A percentile compares a stretch with the other conserved stretches of the same genome.
Conservation (phyloP, 2,329 filamentous ascomycete genomes). For the Chaetomiaceae sp. region DNA sequence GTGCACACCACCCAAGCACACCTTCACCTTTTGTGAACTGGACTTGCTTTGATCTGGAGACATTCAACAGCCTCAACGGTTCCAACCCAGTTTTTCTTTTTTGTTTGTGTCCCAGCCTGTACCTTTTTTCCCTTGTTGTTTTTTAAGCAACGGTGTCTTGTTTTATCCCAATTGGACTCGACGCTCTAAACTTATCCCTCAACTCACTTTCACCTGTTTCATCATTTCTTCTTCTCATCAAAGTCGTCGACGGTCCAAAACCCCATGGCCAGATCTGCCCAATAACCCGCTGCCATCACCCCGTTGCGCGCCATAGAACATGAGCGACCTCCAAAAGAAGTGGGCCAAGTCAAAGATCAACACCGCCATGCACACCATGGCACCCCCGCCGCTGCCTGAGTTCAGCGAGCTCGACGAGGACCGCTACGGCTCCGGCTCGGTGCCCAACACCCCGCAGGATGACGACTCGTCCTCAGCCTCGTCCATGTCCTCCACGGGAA, state of each 20-base stretch:
- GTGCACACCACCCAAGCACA: not conserved
- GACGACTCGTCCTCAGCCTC: constrained; percentile 72
- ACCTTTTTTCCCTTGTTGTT: no score
- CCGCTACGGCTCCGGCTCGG: constrained; percentile 19
- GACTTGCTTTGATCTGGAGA: no score
- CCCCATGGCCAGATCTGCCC: not conserved
- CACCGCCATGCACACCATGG: constrained; percentile 16
- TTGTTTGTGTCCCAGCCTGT: no score
- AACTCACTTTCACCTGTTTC: no score
- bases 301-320: constrained; percentile 15
- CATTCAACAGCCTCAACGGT: no score
- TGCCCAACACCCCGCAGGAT: constrained; percentile 43
- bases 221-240: no score
- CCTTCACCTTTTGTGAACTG: no score
- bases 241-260: no score
- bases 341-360: constrained; percentile 30
- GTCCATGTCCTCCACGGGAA: constrained; percentile 88
- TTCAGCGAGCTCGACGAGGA: constrained; percentile 33
- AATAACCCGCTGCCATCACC: not conserved
- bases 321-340: constrained; percentile 33
- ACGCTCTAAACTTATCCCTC: no score
- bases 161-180: no score
- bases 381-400: constrained; percentile 14
- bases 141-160: no score
- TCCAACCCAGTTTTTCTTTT: no score